These are phyloP conservation scores for Bruguiera parviflora DNA, from an alignment of 345 rosid species.

Conservation along the genomic window DNA sequence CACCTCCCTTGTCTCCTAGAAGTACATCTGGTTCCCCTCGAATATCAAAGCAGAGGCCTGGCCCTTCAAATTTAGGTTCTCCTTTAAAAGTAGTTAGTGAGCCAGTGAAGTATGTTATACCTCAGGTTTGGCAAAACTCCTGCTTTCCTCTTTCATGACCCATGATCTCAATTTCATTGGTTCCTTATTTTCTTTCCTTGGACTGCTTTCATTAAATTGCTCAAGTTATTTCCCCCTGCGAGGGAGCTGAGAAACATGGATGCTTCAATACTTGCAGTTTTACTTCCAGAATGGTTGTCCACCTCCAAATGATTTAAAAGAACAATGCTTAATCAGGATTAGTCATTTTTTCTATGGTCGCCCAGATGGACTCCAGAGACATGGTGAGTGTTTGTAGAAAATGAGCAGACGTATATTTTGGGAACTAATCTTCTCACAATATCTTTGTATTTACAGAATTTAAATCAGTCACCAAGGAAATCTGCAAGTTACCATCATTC, in stretches of 20 bases:
- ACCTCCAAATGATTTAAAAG: conserved; percentile 75
- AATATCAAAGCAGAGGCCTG: conserved; percentile 58
- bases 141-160: too few relatives aligned
- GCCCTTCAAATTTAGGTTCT: conserved; percentile 84
- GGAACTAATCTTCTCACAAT: conserved; percentile 9
- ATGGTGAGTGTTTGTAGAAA: conserved; percentile 40
- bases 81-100: conserved; percentile 74
- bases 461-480: conserved; percentile 68
- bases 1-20: conserved; percentile 96
- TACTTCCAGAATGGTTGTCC: conserved; percentile 91
- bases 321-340: conserved; percentile 61
- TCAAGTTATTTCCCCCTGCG: background rate
- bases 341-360: conserved; percentile 71
- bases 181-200: background rate
- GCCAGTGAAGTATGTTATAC: conserved; percentile 75
- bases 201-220: background rate
- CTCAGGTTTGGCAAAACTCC: conserved; percentile 58
- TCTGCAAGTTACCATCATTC: conserved; percentile 91
- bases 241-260: background rate
- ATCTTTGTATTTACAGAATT: conserved; percentile 50
- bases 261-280: conserved; percentile 54
- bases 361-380: conserved; percentile 63
- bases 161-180: background rate
- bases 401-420: background rate
- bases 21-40: conserved; percentile 88